These are phyloP conservation scores for Mucor irregularis DNA, from an alignment of 371 early-diverging fungal genomes.

Conservation along the genomic window DNA sequence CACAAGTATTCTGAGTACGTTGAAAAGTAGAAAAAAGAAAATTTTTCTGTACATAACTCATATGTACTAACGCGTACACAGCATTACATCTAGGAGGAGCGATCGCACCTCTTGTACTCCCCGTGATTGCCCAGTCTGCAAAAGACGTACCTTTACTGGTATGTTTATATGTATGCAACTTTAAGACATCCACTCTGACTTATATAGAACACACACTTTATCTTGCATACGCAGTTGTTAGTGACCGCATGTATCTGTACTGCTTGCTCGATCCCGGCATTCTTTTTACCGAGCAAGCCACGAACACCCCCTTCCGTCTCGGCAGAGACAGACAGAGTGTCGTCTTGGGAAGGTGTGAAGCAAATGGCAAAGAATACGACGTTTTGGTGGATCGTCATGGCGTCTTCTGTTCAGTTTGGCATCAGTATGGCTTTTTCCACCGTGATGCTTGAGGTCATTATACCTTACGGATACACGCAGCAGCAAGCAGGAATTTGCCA, in stretches of 20 bases:
- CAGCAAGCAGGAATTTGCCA: constrained; percentile 32
- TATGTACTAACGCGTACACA: neutral
- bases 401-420: constrained; percentile 24
- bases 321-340: constrained; percentile 22
- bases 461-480: constrained; percentile 37
- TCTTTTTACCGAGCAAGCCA: constrained; percentile 34
- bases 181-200: no score
- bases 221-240: constrained; percentile 24
- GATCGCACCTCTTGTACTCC: constrained; percentile 5
- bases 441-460: constrained; percentile 28
- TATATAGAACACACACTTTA: no score
- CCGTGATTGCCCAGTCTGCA: constrained; percentile 2
- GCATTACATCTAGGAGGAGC: constrained; percentile 7
- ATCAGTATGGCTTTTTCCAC: constrained; percentile 29
- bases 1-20: constrained; percentile 12
- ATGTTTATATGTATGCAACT: no score
- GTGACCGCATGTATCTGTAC: constrained; percentile 25
- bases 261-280: constrained; percentile 19
- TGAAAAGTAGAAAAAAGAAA: no score
- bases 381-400: constrained; percentile 26
- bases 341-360: constrained; percentile 22
- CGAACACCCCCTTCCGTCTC: constrained; percentile 24
- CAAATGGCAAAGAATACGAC: constrained; percentile 14
- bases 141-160: constrained; percentile 8
- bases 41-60: neutral